phyloP scores from a whole-genome alignment of 192 early-diverging fungal genomes.

The Phycomyces nitens region DNA sequence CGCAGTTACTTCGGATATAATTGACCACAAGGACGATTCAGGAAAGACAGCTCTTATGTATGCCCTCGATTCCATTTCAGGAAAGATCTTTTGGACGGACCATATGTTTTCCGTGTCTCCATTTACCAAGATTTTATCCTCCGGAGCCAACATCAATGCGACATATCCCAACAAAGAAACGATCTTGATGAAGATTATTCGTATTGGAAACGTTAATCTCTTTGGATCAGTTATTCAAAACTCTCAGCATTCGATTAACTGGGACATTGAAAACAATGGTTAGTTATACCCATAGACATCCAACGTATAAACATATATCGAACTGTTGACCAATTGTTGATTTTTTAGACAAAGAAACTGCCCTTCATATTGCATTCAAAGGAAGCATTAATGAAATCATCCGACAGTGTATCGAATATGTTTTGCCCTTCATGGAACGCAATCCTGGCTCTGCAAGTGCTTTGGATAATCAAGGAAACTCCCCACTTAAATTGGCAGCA shows the following conservation, averaged over 20 bases:
- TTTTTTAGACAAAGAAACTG: conserved; percentile 10
- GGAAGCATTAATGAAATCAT: not conserved
- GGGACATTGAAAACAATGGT: conserved; percentile 8
- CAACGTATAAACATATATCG: too few species aligned
- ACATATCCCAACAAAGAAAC: conserved; percentile 18
- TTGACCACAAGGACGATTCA: conserved; percentile 17
- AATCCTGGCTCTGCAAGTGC: conserved; percentile 2
- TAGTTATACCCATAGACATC: not conserved
- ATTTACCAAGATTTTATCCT: conserved; percentile 19
- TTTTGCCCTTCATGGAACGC: not conserved
- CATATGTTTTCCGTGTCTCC: not conserved
- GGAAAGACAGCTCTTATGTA: conserved; percentile 31
- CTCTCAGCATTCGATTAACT: not conserved
- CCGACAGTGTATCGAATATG: not conserved
- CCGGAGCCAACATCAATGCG: conserved; percentile 25
- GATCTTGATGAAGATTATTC: conserved; percentile 31
- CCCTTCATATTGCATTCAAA: not conserved
- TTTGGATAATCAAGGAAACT: conserved; percentile 2
- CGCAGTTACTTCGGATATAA: not conserved
- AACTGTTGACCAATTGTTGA: too few species aligned
- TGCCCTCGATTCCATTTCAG: conserved; percentile 14
- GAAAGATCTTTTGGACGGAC: not conserved
- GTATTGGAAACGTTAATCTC: not conserved
- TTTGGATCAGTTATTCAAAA: not conserved
- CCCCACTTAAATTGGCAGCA: conserved; percentile 14